phyloP scores from a whole-genome alignment of 345 rosid genomes.

The Dovyalis caffra region DNA sequence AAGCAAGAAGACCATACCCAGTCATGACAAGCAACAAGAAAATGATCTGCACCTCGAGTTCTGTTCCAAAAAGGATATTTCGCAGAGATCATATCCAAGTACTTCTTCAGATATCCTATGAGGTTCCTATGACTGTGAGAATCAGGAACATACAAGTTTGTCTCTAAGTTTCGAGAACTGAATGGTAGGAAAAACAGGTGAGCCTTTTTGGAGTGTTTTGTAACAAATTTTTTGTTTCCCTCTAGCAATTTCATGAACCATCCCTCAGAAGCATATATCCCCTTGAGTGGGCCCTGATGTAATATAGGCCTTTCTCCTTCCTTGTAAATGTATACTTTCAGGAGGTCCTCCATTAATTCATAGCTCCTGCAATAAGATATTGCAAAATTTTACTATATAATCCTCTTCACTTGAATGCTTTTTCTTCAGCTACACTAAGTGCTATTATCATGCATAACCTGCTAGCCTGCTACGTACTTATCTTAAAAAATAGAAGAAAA shows the following conservation, averaged over 20 bases:
- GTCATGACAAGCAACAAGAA: constrained; percentile 95
- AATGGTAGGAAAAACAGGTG: constrained; percentile 91
- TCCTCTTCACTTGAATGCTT: neutral
- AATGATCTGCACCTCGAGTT: constrained; percentile 90
- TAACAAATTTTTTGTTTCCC: constrained; percentile 61
- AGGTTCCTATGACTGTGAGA: constrained; percentile 74
- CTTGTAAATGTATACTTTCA: constrained; percentile 76
- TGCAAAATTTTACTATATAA: neutral
- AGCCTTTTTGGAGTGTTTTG: constrained; percentile 60
- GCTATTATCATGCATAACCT: neutral
- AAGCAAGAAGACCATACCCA: constrained; percentile 57
- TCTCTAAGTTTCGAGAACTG: constrained; percentile 79
- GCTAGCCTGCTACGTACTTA: neutral
- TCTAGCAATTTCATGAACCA: constrained; percentile 93
- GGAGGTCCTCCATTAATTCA: constrained; percentile 79
- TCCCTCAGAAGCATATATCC: constrained; percentile 97
- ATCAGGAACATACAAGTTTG: constrained; percentile 59
- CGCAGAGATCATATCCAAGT: constrained; percentile 54
- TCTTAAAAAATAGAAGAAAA: neutral
- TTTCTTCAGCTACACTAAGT: neutral
- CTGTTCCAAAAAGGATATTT: constrained; percentile 85
- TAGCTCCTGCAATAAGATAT: constrained; percentile 66
- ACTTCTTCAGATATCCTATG: constrained; percentile 53
- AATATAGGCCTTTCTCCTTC: constrained; percentile 83
- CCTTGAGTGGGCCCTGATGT: constrained; percentile 67